Conservation (phyloP, 495 filamentous ascomycete species). For the Trichocladium antarcticum region DNA sequence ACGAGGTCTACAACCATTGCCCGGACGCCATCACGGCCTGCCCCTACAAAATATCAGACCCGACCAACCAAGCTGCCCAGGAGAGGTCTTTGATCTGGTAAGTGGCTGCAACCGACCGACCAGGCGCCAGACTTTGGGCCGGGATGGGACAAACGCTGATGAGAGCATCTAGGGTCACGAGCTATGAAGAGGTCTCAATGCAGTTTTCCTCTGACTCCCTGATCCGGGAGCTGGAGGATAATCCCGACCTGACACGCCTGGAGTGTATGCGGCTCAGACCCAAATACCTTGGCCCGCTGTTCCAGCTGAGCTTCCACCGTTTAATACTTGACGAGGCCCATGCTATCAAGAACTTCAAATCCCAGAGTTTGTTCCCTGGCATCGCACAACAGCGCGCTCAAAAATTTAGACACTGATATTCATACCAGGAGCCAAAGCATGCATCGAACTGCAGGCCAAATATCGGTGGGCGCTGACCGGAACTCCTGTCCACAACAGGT, state of each 20-base stretch:
- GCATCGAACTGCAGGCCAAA: slow-evolving; percentile 4
- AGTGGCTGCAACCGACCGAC: too few relatives aligned
- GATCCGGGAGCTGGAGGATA: not conserved
- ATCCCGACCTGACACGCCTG: slow-evolving; percentile 1
- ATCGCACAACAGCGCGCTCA: not conserved
- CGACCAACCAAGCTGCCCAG: not conserved
- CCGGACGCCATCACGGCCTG: not conserved
- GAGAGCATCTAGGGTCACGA: slow-evolving; percentile 9
- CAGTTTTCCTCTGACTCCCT: slow-evolving; percentile 11
- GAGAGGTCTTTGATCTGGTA: not conserved
- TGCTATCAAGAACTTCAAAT: slow-evolving; percentile 23
- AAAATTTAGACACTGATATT: not conserved
- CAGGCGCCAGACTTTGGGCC: too few relatives aligned
- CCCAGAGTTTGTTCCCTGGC: slow-evolving; percentile 8
- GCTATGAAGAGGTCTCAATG: slow-evolving; percentile 18
- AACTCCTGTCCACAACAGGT: slow-evolving; percentile 26
- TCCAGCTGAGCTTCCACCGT: slow-evolving; percentile 18
- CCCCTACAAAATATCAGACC: slow-evolving; percentile 31
- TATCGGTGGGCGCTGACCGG: slow-evolving; percentile 26
- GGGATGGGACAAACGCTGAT: too few relatives aligned
- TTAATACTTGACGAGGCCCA: slow-evolving; percentile 30
- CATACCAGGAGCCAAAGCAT: slow-evolving; percentile 12
- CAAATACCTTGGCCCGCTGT: slow-evolving; percentile 6
- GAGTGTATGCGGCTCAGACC: not conserved
- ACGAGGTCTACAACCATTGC: slow-evolving; percentile 47